Conservation (phyloP, 2,329 filamentous ascomycete genomes). For the Ophioceras dolichostomum region DNA sequence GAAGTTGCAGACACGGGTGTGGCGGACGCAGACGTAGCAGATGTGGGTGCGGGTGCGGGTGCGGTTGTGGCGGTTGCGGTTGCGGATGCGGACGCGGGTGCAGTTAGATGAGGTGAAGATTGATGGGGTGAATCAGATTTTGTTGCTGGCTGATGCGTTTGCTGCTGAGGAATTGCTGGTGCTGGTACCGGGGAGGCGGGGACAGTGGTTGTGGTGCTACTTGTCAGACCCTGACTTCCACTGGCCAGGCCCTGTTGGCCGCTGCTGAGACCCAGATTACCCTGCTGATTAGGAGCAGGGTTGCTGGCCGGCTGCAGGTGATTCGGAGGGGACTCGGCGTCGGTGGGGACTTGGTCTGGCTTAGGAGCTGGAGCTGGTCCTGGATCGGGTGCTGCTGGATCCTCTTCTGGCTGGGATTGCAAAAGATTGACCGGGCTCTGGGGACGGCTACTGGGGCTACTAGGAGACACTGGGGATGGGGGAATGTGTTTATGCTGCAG, state of each 20-base stretch:
- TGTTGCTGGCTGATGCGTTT: not conserved
- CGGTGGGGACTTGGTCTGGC: too few relatives aligned
- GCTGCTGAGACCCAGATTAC: not conserved
- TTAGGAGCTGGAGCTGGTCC: too few relatives aligned
- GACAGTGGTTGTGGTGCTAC: not conserved
- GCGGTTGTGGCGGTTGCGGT: conserved; percentile 2
- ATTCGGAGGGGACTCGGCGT: not conserved
- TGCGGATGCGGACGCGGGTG: not conserved
- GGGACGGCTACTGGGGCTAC: too few relatives aligned
- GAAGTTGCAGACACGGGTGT: not conserved
- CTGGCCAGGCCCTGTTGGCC: not conserved
- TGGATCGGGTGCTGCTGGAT: conserved; percentile 10
- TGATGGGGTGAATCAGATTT: conserved; percentile 1
- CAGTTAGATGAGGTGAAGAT: conserved; percentile 1
- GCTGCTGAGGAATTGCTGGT: not conserved
- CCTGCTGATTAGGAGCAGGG: conserved; percentile 1
- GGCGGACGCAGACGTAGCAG: too few relatives aligned
- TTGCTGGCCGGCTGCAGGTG: conserved; percentile 1
- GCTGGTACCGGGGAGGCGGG: not conserved
- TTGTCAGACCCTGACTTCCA: conserved; percentile 1
- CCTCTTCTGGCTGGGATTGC: conserved; percentile 6
- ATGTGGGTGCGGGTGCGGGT: not conserved
- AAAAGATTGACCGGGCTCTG: not conserved
- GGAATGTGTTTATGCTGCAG: conserved; percentile 17
- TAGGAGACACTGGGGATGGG: conserved; percentile 26